Conservation (phyloP, 139 green algal genomes). For the Haematococcus sp. region DNA sequence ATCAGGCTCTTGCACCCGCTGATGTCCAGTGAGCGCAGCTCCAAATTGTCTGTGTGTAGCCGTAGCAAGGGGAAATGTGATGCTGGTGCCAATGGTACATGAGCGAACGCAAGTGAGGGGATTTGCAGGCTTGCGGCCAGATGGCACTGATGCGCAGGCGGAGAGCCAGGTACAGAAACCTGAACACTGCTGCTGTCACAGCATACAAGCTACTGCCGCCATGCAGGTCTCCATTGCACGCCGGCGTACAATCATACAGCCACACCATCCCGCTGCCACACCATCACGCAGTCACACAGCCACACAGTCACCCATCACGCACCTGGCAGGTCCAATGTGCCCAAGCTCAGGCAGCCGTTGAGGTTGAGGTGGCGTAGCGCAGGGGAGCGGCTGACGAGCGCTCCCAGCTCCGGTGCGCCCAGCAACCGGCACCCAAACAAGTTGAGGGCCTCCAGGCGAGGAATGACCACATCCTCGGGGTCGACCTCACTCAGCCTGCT, state of each 20-base stretch:
- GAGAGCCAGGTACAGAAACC: not conserved
- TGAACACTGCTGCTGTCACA: not conserved
- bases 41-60: not conserved
- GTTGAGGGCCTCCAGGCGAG: constrained; percentile 26
- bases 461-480: constrained; percentile 13
- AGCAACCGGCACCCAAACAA: constrained; percentile 33
- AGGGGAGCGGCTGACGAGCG: constrained; percentile 2
- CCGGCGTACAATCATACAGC: too few relatives aligned
- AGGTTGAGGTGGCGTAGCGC: constrained; percentile 18
- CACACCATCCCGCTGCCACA: too few relatives aligned
- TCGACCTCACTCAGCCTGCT: constrained; percentile 25
- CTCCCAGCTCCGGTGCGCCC: constrained; percentile 4
- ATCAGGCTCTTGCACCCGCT: constrained; percentile 36
- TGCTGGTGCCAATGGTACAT: too few relatives aligned
- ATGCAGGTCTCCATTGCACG: too few relatives aligned
- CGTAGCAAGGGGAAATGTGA: too few relatives aligned
- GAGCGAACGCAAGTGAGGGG: not conserved
- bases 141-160: not conserved
- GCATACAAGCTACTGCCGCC: not conserved
- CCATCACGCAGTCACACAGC: too few relatives aligned
- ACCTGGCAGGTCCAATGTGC: too few relatives aligned
- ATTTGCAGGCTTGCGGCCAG: constrained; percentile 5
- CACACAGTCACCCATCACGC: too few relatives aligned
- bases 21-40: constrained; percentile 25
- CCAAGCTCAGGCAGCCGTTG: constrained; percentile 10